Conservation (phyloP, 768 basidiomycete genomes). For the Kwoniella sp. region DNA sequence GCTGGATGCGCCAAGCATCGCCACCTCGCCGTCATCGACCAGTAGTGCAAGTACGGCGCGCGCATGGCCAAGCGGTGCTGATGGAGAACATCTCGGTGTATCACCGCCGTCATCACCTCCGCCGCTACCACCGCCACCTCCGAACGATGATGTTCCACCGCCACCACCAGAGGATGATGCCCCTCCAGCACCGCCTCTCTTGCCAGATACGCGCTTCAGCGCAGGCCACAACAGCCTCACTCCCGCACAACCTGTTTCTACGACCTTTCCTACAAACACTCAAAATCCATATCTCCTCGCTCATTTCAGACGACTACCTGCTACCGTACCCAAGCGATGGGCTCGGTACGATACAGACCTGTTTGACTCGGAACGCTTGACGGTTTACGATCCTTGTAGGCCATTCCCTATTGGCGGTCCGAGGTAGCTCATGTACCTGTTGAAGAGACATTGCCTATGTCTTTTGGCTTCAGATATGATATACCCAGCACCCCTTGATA, state of each 20-base stretch:
- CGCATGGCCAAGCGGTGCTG: too few relatives aligned
- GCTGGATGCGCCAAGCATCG: background rate
- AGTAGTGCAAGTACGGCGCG: too few relatives aligned
- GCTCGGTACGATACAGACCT: conserved; percentile 28
- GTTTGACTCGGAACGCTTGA: conserved; percentile 34
- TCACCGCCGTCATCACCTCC: conserved; percentile 5
- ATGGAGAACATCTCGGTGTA: too few relatives aligned
- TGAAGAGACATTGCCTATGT: too few relatives aligned
- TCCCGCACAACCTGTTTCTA: too few relatives aligned
- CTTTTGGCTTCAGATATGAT: too few relatives aligned
- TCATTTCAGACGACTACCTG: background rate
- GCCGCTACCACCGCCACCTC: conserved; percentile 6
- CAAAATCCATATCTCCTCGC: background rate
- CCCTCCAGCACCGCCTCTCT: conserved; percentile 11
- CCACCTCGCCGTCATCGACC: conserved; percentile 6
- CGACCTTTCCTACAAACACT: too few relatives aligned
- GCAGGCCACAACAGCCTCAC: too few relatives aligned
- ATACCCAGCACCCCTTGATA: too few relatives aligned
- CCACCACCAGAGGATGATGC: conserved; percentile 7
- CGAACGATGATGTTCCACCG: background rate
- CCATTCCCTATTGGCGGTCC: conserved; percentile 39
- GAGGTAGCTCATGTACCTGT: too few relatives aligned
- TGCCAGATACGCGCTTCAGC: too few relatives aligned
- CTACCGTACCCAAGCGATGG: conserved; percentile 22
- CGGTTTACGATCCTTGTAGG: conserved; percentile 12